Evolutionary conservation across 257 asterid species (phyloP).

Genomic region (Verbascum thapsus): DNA sequence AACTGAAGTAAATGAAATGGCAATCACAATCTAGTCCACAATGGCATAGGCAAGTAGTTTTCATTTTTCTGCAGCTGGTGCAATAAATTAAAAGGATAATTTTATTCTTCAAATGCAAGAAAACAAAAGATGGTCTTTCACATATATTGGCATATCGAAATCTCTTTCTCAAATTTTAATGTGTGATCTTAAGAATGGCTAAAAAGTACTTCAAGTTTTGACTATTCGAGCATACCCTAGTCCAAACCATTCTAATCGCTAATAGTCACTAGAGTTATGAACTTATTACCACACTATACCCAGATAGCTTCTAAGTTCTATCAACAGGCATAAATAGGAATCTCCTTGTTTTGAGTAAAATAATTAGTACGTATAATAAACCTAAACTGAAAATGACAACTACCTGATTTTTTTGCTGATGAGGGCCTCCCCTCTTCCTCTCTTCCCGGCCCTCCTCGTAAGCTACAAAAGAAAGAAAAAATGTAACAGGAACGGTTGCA

Average conservation of each 20-base stretch:
- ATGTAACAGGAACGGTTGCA: constrained; percentile 16
- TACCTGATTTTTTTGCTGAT: constrained; percentile 85
- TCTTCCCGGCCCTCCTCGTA: constrained; percentile 90
- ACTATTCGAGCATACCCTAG: background rate
- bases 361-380: constrained; percentile 12
- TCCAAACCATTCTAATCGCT: background rate
- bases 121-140: too few species aligned
- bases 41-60: background rate
- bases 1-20: background rate
- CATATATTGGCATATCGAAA: too few species aligned
- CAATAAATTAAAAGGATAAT: too few species aligned
- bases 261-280: background rate
- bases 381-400: constrained; percentile 23
- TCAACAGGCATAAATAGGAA: constrained; percentile 9
- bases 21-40: background rate
- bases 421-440: constrained; percentile 71
- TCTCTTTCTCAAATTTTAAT: background rate
- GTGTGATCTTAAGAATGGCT: background rate
- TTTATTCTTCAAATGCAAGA: too few species aligned
- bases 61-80: background rate
- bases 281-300: background rate
- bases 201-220: background rate
- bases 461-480: constrained; percentile 48
- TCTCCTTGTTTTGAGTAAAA: constrained; percentile 9
- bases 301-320: background rate